Conservation (phyloP, 2,329 filamentous ascomycete genomes). For the Apiospora pterosperma region DNA sequence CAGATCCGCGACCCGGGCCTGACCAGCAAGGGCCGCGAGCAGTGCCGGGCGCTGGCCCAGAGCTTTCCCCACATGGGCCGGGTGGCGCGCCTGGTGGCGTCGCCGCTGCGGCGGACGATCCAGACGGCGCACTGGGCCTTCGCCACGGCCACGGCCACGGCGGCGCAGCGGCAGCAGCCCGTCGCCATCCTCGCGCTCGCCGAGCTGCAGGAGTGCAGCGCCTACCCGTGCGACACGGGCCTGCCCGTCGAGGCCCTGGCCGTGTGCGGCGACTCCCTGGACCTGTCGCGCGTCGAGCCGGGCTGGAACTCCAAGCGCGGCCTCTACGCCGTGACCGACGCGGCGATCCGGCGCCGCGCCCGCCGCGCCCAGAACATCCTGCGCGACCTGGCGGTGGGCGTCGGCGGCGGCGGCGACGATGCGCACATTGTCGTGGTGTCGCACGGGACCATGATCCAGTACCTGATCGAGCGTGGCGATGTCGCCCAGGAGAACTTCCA, state of each 20-base stretch:
- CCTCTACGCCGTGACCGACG: constrained; percentile 36
- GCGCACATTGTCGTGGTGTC: constrained; percentile 68
- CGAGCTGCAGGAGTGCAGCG: constrained; percentile 70
- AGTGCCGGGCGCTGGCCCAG: constrained; percentile 62
- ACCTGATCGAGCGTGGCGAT: constrained; percentile 64
- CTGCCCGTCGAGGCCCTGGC: constrained; percentile 48
- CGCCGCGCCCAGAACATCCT: constrained; percentile 54
- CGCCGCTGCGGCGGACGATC: constrained; percentile 73
- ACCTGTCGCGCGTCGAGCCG: constrained; percentile 55
- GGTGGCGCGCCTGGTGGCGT: constrained; percentile 67
- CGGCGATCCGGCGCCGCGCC: constrained; percentile 56
- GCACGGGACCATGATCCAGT: constrained; percentile 77
- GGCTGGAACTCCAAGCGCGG: constrained; percentile 66
- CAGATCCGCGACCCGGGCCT: constrained; percentile 68
- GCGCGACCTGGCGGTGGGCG: constrained; percentile 33
- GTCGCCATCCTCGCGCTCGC: constrained; percentile 63
- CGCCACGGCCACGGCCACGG: too few species aligned
- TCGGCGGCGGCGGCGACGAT: constrained; percentile 31
- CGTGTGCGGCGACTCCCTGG: constrained; percentile 58
- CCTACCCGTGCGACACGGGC: constrained; percentile 70
- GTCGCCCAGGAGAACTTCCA: constrained; percentile 60
- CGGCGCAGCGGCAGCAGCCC: constrained; percentile 23
- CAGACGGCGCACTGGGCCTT: constrained; percentile 71
- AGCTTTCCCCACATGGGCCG: constrained; percentile 58
- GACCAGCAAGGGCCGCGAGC: constrained; percentile 66